Base-by-base conservation (phyloP, 2,329 filamentous ascomycete genomes). In the Neopestalotiopsis clavispora region DNA sequence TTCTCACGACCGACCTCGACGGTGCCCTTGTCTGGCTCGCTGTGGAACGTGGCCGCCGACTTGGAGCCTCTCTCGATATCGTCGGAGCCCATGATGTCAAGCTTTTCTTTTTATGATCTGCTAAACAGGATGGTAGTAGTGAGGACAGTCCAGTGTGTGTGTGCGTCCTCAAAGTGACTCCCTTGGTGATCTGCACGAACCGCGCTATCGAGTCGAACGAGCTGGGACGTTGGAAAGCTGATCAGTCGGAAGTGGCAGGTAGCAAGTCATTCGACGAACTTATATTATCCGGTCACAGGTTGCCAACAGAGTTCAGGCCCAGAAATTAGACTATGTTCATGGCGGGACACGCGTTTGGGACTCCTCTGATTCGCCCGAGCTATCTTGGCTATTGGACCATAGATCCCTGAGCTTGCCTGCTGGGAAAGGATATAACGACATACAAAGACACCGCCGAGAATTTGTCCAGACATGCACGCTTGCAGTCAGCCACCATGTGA, bases 1-100 rank as follows among this genome's bases (percentile, higher is more conserved):
- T 82, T 76, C 68, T 80, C 75, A 23, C 82, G 80, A 10, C 82
- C 82, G 66, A 83, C 77, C 23, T 75, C 76, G 69, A 78, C 72
- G 2, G 65, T 52, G 30, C 28, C 13, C 30, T 69, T 69, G 45
- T 56, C 32, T 7, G 56, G 61, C 42, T 65, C 65, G n/a, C 12
- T 14, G 13, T 68, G 60, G n/a, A 42, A 20, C 28, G 28, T n/a
- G 6, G 14, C 23, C 9, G 56, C 49, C n/a, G 42, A 56, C 61
- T 68, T 65, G 28, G 68, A 49, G 17, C 34, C 59, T 12, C 4
- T 66, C 45, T 69, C 66, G 40, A 71, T 71, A 40, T 69, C 66
- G 66, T 65, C 62, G 45, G 42, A 49, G 49, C 68, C 69, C 69
- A 71, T 71, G 32, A 40, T 67, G 58, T 17, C n/a, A 23, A 9